Base-by-base conservation (phyloP, 2,329 filamentous ascomycete genomes). In the Alternaria panax region DNA sequence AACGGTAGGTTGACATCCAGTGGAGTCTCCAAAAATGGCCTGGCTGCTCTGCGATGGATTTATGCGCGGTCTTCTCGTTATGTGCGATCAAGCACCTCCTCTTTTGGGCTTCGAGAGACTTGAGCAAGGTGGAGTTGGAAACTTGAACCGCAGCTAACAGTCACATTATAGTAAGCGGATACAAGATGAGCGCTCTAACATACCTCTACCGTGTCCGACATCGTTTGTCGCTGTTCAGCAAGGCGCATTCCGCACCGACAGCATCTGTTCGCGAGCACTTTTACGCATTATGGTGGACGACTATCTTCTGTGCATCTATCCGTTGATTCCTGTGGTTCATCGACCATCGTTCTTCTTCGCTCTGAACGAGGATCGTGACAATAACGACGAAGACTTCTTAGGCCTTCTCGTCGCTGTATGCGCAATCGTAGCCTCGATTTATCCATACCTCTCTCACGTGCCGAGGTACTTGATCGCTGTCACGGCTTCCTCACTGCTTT, bases 291-390 rank as follows among this genome's bases (percentile, higher is more conserved):
- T 54, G 18, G 30, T 45, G 25, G 20, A 38, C 8, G 51, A 54
- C 27, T 54, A 45, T 25, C 38, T 54, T 25, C 12, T 24, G n/a
- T 46, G 14, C n/a, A 20, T 54, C n/a, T 54, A 54, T 27, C 40
- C 38, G 5, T 40, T 54, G 12, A 54, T 54, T 22, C 51, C 51
- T 7, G 51, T 54, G 24, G 25, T 45, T 20, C 51, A 54, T 22
- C 51, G 38, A 12, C 51, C 51, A 20, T 45, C 51, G 11, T 54
- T 54, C 28, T 40, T 40, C 38, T n/a, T 22, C 25, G 18, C 41
- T 20, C 28, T 54, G 20, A 25, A 36, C 25, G 40, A 46, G 30
- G 20, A 54, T 24, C 22, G 40, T 12, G 51, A 54, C 28, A 45
- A 12, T 16, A 25, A 50, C 53, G 32, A 34, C 32, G 32, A 34